Base-by-base conservation (phyloP, 768 basidiomycete species). In the Suillus ampliporus region DNA sequence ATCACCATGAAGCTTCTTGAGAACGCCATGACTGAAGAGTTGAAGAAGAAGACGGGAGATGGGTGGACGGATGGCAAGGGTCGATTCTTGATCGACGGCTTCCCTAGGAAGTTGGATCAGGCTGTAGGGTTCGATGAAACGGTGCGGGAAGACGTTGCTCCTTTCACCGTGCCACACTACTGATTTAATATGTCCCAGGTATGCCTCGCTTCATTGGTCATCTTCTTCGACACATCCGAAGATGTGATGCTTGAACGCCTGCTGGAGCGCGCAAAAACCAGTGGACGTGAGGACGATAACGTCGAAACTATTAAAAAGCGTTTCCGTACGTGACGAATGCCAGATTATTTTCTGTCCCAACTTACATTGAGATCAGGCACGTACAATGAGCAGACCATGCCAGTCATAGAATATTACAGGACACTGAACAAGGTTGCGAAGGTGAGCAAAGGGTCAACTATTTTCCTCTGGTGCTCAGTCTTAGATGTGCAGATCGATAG, bases 51-150 rank as follows among this genome's bases (percentile, higher is more conserved):
- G 54, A 61, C 76, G 0, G 79, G 80, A 13, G 78, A 82, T 8
- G 88, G 85, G 23, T 95, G 94, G 94, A 75, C 74, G 10, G 78
- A 85, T 37, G 92, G 90, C 28, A 80, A 78, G 58, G 94, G 93
- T 38, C 88, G 94, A 51, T 99, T 99, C 82, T 83, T 99, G 69
- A 89, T 99, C 65, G 97, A 99, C 66, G 97, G 97, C 1, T 99
- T 99, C 78, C 97, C 97, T 60, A 86, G 97, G 64, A 95, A 99
- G 82, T 95, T 99, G 95, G 97, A 99, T 74, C 97, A 99, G 78
- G 97, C 96, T 0, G 64, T 89, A 70, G 88, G 89, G 74, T 99
- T 98, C 72, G 97, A 99, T 70, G 82, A 91, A 68, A 83, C 88
- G 52, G 97, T 95, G 67, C 60, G 85, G 76, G 4, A 10, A 1